phyloP scores from a whole-genome alignment of 257 asterid species.

The Petrea volubilis region DNA sequence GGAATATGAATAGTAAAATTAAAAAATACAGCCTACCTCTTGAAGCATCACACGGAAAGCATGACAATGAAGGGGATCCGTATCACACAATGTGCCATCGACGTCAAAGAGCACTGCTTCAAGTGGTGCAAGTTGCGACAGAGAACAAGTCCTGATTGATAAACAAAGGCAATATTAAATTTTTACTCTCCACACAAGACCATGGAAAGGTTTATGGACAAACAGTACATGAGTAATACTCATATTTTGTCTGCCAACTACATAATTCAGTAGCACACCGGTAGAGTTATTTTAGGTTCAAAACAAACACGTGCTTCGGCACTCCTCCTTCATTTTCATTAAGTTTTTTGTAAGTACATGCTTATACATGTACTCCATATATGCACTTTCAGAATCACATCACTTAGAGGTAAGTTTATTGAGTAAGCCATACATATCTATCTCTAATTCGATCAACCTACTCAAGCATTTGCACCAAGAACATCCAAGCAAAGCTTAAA shows the following conservation, averaged over 20 bases:
- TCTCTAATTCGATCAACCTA: background rate
- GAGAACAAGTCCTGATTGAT: constrained; percentile 51
- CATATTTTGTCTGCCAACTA: background rate
- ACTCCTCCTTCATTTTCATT: background rate
- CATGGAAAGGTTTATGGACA: background rate
- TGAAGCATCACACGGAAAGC: constrained; percentile 82
- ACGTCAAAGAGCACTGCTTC: constrained; percentile 92
- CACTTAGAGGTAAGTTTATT: background rate
- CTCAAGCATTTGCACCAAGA: background rate
- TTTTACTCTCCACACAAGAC: constrained; percentile 13
- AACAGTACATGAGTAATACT: background rate
- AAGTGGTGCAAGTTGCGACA: constrained; percentile 73
- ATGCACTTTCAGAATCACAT: background rate
- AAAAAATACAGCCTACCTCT: constrained; percentile 43
- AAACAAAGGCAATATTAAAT: constrained; percentile 29
- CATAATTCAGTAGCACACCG: background rate
- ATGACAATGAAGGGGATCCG: constrained; percentile 80
- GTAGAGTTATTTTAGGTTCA: background rate
- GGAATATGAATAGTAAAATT: constrained; percentile 3
- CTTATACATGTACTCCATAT: background rate
- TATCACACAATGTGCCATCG: constrained; percentile 91
- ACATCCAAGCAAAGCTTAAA: background rate
- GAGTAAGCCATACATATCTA: background rate
- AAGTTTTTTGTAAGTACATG: background rate
- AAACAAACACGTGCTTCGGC: background rate